These are phyloP conservation scores for Cryptosporidium baileyi DNA, from an alignment of 169 alveolate genomes.

Conservation along the genomic window DNA sequence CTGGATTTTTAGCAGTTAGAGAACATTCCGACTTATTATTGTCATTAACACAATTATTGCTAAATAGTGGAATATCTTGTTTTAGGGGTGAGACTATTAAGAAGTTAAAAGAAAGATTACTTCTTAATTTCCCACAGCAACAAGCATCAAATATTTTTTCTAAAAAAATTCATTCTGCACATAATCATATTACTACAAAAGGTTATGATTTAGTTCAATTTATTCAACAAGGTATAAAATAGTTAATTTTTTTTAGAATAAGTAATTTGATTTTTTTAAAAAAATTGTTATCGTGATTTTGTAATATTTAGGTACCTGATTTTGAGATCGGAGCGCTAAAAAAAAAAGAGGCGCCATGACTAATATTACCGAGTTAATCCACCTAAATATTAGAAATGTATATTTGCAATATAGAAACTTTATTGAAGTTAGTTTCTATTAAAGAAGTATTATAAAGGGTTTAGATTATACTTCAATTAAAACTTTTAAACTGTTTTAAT, in stretches of 20 bases:
- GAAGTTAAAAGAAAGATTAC: slow-evolving; percentile 78
- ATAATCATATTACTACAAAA: slow-evolving; percentile 79
- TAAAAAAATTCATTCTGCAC: slow-evolving; percentile 76
- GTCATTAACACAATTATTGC: slow-evolving; percentile 85
- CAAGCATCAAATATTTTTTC: slow-evolving; percentile 79
- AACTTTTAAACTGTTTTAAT: too few relatives aligned
- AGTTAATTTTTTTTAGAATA: too few relatives aligned
- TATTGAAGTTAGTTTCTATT: too few relatives aligned
- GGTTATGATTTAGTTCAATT: slow-evolving; percentile 82
- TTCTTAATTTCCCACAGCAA: slow-evolving; percentile 74
- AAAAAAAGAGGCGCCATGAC: too few relatives aligned
- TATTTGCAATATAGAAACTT: too few relatives aligned
- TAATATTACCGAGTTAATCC: too few relatives aligned
- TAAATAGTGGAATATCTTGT: slow-evolving; percentile 92
- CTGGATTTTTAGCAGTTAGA: slow-evolving; percentile 89
- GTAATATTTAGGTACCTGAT: too few relatives aligned
- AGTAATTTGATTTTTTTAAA: background rate
- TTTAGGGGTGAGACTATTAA: slow-evolving; percentile 89
- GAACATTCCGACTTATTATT: slow-evolving; percentile 85
- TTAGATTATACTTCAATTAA: too few relatives aligned
- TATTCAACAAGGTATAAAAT: slow-evolving; percentile 82
- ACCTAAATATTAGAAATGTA: too few relatives aligned
- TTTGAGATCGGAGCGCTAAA: too few relatives aligned
- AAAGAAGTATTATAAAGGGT: too few relatives aligned
- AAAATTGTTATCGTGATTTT: too few relatives aligned